Evolutionary conservation across 164 flowering plant species (phyloP).

Genomic region (Kingdonia uniflora): DNA sequence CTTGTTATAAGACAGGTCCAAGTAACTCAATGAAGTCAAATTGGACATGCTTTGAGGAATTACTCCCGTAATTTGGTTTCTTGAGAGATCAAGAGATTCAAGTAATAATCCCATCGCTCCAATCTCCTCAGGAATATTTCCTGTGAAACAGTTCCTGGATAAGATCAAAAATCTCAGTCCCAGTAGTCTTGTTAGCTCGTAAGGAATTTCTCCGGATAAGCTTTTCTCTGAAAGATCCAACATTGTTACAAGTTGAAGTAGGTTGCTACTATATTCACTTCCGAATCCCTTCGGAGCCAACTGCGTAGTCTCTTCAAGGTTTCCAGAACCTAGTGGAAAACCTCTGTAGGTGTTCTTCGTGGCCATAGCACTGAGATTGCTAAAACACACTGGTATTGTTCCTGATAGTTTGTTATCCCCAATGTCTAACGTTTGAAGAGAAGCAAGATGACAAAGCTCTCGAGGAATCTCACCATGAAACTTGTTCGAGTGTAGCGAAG

Average conservation of each 20-base stretch:
- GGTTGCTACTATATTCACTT: background rate
- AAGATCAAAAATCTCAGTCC: background rate
- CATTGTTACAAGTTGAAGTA: background rate
- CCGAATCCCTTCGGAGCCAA: background rate
- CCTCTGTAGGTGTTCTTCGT: background rate
- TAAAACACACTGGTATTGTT: background rate
- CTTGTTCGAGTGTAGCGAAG: background rate
- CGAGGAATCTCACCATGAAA: background rate
- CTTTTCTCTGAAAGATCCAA: background rate
- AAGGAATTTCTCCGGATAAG: background rate
- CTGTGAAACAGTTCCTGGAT: background rate
- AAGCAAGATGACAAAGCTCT: background rate
- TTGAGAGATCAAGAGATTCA: background rate
- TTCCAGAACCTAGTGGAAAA: background rate
- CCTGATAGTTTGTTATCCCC: background rate
- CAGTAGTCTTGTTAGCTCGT: background rate
- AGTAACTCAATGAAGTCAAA: background rate
- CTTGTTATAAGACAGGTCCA: constrained; percentile 1
- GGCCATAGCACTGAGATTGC: background rate
- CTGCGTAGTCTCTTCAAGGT: background rate
- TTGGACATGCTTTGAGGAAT: background rate
- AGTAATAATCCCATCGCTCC: background rate
- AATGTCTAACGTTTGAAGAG: background rate
- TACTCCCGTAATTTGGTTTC: background rate
- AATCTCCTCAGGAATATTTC: background rate